Percentiles rank a stretch among this genome's conserved stretches.
phyloP scores from a whole-genome alignment of 257 asterid genomes.

The Solanum tarapatanum region DNA sequence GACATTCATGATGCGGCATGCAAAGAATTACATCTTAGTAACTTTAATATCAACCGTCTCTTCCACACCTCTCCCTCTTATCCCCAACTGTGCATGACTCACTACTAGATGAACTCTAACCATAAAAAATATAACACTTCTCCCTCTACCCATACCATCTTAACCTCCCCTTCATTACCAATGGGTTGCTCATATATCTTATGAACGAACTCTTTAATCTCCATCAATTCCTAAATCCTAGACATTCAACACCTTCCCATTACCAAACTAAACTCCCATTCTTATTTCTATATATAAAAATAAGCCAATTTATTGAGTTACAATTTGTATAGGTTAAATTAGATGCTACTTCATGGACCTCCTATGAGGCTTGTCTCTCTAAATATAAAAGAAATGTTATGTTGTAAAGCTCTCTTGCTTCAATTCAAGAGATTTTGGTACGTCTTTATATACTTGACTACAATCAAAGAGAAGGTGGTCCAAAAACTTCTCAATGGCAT shows the following conservation, averaged over 20 bases:
- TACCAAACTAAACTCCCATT: background rate
- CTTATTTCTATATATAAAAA: background rate
- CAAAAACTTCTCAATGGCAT: background rate
- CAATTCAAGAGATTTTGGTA: background rate
- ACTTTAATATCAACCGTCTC: too few species aligned
- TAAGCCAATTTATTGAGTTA: background rate
- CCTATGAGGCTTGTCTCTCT: background rate
- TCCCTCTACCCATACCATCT: background rate
- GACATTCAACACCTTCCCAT: background rate
- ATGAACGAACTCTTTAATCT: background rate
- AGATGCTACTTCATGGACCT: background rate
- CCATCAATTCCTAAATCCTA: background rate
- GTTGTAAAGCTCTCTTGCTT: background rate
- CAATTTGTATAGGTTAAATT: background rate
- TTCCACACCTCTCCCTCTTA: too few species aligned
- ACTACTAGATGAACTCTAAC: too few species aligned
- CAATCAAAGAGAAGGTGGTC: background rate
- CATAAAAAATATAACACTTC: background rate
- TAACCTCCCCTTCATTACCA: background rate
- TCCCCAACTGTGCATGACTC: too few species aligned
- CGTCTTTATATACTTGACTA: background rate
- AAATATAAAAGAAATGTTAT: background rate
- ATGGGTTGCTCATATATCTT: background rate
- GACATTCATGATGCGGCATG: too few species aligned
- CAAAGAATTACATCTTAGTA: too few species aligned